Evolutionary conservation across 768 basidiomycete genomes (phyloP).

Genomic region (Tylopilus plumbeoviolaceoides): DNA sequence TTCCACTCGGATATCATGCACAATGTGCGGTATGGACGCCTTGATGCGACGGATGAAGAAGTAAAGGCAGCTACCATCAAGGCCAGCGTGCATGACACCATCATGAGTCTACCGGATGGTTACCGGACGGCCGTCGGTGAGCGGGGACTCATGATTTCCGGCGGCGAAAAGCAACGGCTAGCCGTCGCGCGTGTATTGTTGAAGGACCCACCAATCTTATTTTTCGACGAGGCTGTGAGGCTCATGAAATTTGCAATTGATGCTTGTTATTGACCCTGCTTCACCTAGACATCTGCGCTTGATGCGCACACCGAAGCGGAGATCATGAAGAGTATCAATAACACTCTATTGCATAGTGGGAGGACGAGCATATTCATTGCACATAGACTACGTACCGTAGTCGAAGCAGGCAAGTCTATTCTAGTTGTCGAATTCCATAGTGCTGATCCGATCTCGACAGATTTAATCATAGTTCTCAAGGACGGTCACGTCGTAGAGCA

Average conservation of each 20-base stretch:
- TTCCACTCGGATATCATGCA: constrained; percentile 96
- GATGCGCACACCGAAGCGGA: constrained; percentile 95
- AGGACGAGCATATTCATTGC: constrained; percentile 97
- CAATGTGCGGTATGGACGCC: constrained; percentile 88
- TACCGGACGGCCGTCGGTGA: constrained; percentile 94
- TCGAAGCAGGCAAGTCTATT: constrained; percentile 69
- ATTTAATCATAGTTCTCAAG: constrained; percentile 89
- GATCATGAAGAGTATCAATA: constrained; percentile 91
- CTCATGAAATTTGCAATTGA: background rate
- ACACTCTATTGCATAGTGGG: constrained; percentile 64
- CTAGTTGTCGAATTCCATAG: background rate
- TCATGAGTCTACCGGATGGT: constrained; percentile 77
- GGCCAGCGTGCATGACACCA: constrained; percentile 83
- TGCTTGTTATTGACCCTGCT: constrained; percentile 1
- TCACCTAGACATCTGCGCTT: constrained; percentile 80
- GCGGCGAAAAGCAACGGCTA: constrained; percentile 96
- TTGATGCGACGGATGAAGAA: constrained; percentile 86
- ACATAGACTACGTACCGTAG: constrained; percentile 83
- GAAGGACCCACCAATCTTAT: constrained; percentile 93
- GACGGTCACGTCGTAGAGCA: constrained; percentile 91
- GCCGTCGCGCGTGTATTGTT: constrained; percentile 90
- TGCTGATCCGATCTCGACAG: constrained; percentile 33
- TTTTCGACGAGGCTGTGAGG: constrained; percentile 97
- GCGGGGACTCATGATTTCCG: constrained; percentile 95
- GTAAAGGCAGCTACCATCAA: constrained; percentile 78